Evolutionary conservation across 495 filamentous ascomycete species (phyloP), one percentile per base, ranked within the genome.

Genomic region (Xylaria intraflava): DNA sequence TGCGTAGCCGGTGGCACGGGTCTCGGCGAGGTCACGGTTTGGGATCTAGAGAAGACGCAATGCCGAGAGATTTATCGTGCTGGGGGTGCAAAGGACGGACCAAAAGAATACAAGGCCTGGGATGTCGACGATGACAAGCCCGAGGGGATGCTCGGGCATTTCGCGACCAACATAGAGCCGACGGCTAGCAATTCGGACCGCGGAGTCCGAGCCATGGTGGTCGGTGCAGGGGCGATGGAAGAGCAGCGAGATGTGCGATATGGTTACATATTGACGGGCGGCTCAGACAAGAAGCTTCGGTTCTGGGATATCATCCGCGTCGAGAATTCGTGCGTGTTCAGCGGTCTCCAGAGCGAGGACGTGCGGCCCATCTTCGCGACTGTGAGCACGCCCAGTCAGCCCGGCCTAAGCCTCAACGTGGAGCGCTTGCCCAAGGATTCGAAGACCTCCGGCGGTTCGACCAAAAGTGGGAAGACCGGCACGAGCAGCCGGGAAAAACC

Each of bases 31-130:
- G 80, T 99, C 16, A 94, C 89, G 1, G 85, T 94, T 2, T 99
- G 93, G 93, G 94, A 99, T 68, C 75, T 96, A 14, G 91, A 97
- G 62, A 93, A 92, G 64, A 81, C 84, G 17, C 79, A 85, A 52
- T 97, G 94, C 59, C 81, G 89, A 55, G 92, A 96, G 67, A 84
- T 95, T 2, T 97, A 92, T 69, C 84, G 87, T 12, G 80, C 84
- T 50, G 73, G 78, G 9, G 70, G 75, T 31, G 72, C 69, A 39
- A 70, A 76, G 46, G 78, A 83, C 16, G 78, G 67, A 3, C 69
- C 77, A 1, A 85, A 81, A 62, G 82, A 81, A 16, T 96, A 95
- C 64, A 87, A 93, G 29, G 79, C 90, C 3, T 91, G 88, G 83
- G 85, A 88, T 50, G 84, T 95, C 1, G 93, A 97, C 61, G 90